These are phyloP conservation scores for Trichocladium uniseriatum DNA, from an alignment of 495 filamentous ascomycete genomes.

Conservation along the genomic window DNA sequence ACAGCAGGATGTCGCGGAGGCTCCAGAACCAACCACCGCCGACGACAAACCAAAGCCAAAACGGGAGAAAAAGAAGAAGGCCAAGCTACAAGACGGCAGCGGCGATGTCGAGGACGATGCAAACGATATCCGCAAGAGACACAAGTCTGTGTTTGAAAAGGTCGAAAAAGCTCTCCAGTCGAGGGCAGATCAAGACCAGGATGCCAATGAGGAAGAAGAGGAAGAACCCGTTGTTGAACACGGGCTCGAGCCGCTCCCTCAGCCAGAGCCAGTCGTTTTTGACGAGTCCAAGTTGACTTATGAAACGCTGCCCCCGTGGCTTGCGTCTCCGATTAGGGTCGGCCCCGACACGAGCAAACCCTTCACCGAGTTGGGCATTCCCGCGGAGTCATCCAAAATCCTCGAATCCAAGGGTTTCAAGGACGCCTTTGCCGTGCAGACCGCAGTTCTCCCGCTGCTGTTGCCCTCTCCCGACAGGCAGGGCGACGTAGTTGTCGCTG, in stretches of 20 bases:
- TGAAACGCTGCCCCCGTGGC: conserved; percentile 60
- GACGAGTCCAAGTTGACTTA: conserved; percentile 40
- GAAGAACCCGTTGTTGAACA: conserved; percentile 42
- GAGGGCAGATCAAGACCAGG: conserved; percentile 12
- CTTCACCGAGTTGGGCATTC: conserved; percentile 53
- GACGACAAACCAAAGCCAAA: conserved; percentile 9
- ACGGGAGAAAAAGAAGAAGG: conserved; percentile 32
- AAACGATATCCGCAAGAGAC: conserved; percentile 26
- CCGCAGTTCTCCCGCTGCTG: conserved; percentile 68
- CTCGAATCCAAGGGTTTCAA: conserved; percentile 57
- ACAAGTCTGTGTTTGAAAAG: conserved; percentile 40
- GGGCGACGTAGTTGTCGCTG: conserved; percentile 79
- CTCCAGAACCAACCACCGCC: neutral
- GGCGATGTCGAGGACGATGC: conserved; percentile 7
- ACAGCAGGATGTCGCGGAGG: neutral
- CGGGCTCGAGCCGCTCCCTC: conserved; percentile 66
- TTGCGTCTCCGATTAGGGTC: conserved; percentile 60
- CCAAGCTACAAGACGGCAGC: conserved; percentile 14
- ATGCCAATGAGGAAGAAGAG: conserved; percentile 18
- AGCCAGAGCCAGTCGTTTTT: conserved; percentile 54
- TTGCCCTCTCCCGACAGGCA: conserved; percentile 45
- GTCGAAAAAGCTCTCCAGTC: conserved; percentile 37
- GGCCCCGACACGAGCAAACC: conserved; percentile 46
- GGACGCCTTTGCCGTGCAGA: conserved; percentile 78
- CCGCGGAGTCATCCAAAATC: conserved; percentile 32